Evolutionary conservation across 2,329 filamentous ascomycete species (phyloP).

Genomic region (Curvularia verruculosa): DNA sequence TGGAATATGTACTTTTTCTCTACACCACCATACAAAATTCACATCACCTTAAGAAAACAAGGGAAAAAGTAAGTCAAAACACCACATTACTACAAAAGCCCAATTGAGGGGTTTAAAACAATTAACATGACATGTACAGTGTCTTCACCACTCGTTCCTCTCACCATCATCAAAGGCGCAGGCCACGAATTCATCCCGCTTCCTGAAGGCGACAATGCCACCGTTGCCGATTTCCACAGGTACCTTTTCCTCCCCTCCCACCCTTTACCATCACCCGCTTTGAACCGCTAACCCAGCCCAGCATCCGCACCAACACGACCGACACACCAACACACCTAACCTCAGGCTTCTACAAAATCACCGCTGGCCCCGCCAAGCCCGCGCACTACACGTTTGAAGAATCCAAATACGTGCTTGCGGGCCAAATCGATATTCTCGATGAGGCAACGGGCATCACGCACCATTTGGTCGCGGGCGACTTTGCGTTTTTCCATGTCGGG

Average conservation of each 20-base stretch:
- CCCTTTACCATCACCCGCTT: background rate
- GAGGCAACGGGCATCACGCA: slow-evolving; percentile 26
- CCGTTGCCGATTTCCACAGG: slow-evolving; percentile 31
- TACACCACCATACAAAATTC: too few species aligned
- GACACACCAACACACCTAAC: slow-evolving; percentile 22
- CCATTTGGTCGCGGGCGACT: slow-evolving; percentile 27
- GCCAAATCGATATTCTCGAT: slow-evolving; percentile 29
- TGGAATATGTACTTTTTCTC: background rate
- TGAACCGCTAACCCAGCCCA: too few species aligned
- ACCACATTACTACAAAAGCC: background rate
- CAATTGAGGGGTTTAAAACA: background rate
- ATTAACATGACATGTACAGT: slow-evolving; percentile 4
- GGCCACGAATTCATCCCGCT: slow-evolving; percentile 28
- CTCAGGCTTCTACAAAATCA: slow-evolving; percentile 32
- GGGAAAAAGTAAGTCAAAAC: background rate
- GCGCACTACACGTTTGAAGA: slow-evolving; percentile 29
- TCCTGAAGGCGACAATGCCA: slow-evolving; percentile 25
- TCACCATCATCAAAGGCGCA: slow-evolving; percentile 31
- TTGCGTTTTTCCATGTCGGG: slow-evolving; percentile 30
- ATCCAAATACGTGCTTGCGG: slow-evolving; percentile 26
- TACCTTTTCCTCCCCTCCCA: background rate
- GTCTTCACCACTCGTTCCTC: slow-evolving; percentile 22
- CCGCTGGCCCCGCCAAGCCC: slow-evolving; percentile 21
- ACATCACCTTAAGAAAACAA: background rate
- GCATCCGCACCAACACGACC: slow-evolving; percentile 24